phyloP scores from a whole-genome alignment of 768 basidiomycete genomes.

The Leccinum fibrillosum region DNA sequence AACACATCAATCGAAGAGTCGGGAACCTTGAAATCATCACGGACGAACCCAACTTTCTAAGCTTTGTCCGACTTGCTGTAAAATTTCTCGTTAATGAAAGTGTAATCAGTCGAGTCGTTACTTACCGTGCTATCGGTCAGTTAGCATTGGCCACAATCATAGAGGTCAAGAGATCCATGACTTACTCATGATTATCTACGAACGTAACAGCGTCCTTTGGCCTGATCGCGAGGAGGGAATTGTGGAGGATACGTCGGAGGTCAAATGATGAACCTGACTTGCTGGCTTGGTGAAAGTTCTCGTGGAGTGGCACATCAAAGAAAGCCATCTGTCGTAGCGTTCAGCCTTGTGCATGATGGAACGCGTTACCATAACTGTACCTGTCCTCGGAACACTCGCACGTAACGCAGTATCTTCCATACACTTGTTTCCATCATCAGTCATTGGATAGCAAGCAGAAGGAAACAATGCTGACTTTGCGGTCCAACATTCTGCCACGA shows the following conservation, averaged over 20 bases:
- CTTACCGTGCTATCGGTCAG: conserved; percentile 55
- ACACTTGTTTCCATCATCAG: conserved; percentile 33
- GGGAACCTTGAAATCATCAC: neutral
- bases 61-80: conserved; percentile 64
- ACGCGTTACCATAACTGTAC: conserved; percentile 34
- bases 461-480: conserved; percentile 45
- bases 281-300: conserved; percentile 79
- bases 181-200: conserved; percentile 88
- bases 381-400: conserved; percentile 62
- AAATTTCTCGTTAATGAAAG: neutral
- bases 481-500: conserved; percentile 82
- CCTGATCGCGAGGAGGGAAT: conserved; percentile 61
- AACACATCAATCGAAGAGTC: neutral
- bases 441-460: neutral
- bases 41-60: conserved; percentile 77
- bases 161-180: conserved; percentile 1
- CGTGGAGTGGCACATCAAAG: conserved; percentile 89
- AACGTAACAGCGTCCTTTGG: conserved; percentile 87
- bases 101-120: conserved; percentile 24
- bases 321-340: conserved; percentile 25
- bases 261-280: conserved; percentile 65
- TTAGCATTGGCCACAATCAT: neutral
- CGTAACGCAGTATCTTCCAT: conserved; percentile 51
- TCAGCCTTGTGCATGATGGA: neutral
- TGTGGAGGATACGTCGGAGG: conserved; percentile 67